Conservation (phyloP, 2,329 filamentous ascomycete genomes). For the Epicoccum sorghinum region DNA sequence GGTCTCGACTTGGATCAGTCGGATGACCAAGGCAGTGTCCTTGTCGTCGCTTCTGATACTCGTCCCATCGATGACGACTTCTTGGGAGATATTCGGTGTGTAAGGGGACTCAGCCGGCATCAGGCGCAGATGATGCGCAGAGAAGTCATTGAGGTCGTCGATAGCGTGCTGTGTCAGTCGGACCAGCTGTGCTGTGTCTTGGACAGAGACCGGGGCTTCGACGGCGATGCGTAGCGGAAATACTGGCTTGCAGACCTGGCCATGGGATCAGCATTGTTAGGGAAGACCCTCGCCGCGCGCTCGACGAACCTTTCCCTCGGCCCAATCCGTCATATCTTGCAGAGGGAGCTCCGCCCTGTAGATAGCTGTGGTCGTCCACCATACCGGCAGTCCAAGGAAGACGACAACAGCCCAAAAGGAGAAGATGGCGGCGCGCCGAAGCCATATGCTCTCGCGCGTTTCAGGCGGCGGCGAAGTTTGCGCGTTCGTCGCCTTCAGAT, state of each 20-base stretch:
- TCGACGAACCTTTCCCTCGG: conserved; percentile 75
- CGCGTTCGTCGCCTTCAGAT: conserved; percentile 9
- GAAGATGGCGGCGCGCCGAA: conserved; percentile 75
- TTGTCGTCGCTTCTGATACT: conserved; percentile 45
- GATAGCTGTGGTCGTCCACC: conserved; percentile 94
- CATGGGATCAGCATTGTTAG: conserved; percentile 10
- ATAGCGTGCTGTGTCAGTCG: conserved; percentile 84
- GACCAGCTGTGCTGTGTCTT: conserved; percentile 75
- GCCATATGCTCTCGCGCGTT: conserved; percentile 69
- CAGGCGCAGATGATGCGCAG: conserved; percentile 80
- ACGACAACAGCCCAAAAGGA: conserved; percentile 92
- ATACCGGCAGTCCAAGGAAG: conserved; percentile 85
- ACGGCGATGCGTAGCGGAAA: conserved; percentile 86
- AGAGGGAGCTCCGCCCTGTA: conserved; percentile 85
- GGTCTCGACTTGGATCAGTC: conserved; percentile 68
- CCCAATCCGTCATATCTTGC: conserved; percentile 87
- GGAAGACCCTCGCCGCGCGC: neutral
- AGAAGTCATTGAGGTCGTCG: conserved; percentile 85
- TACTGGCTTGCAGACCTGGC: conserved; percentile 83
- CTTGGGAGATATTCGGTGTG: conserved; percentile 41
- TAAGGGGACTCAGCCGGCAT: conserved; percentile 57
- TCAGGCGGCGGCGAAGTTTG: conserved; percentile 72
- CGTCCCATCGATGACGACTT: conserved; percentile 38
- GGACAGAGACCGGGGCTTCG: conserved; percentile 69
- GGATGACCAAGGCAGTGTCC: conserved; percentile 70